Evolutionary conservation across 1,284 basidiomycete genomes (phyloP).

Genomic region (Psilocybe mexicana): DNA sequence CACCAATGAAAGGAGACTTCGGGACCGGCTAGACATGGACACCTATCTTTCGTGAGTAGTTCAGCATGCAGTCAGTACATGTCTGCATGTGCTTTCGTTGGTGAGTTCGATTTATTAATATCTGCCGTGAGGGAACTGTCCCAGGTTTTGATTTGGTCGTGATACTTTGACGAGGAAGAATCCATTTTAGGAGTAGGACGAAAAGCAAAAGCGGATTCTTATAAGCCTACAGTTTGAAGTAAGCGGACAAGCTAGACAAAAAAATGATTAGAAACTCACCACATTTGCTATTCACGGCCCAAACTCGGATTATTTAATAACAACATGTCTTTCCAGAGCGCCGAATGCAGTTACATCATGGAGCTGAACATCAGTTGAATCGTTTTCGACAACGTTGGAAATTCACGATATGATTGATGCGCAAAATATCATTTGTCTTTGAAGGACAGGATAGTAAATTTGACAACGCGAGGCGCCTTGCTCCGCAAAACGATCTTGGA

Average conservation of each 20-base stretch:
- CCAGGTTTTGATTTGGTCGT: slow-evolving; percentile 5
- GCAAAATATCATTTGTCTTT: too few relatives aligned
- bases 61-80: slow-evolving; percentile 4
- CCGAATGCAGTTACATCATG: too few relatives aligned
- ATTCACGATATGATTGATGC: too few relatives aligned
- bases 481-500: too few relatives aligned
- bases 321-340: too few relatives aligned
- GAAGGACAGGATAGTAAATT: too few relatives aligned
- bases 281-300: too few relatives aligned
- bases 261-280: background rate
- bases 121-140: background rate
- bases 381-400: too few relatives aligned
- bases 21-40: slow-evolving; percentile 14
- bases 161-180: background rate
- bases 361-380: too few relatives aligned
- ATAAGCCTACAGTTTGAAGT: background rate
- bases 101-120: background rate
- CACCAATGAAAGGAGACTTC: slow-evolving; percentile 9
- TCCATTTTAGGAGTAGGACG: background rate
- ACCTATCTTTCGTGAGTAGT: slow-evolving; percentile 19
- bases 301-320: too few relatives aligned
- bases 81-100: slow-evolving; percentile 17
- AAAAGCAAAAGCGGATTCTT: background rate
- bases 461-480: too few relatives aligned
- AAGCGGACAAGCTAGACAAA: background rate